Conservation (phyloP, 495 filamentous ascomycete genomes). For the Ascobolus immersus region DNA sequence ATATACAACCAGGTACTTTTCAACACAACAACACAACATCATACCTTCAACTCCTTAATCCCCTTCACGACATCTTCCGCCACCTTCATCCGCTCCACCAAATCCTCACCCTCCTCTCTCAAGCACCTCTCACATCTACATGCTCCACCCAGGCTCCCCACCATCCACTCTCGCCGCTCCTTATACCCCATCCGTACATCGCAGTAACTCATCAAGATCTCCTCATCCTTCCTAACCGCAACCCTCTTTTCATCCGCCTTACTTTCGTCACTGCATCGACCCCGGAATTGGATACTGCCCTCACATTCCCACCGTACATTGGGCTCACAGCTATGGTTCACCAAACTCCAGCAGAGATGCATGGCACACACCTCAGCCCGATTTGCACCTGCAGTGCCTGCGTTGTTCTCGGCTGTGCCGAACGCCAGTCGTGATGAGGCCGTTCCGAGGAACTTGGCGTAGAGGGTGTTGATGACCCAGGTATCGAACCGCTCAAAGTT, state of each 20-base stretch:
- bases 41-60: too few species aligned
- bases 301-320: constrained; percentile 90
- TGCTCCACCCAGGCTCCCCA: constrained; percentile 53
- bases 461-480: constrained; percentile 41
- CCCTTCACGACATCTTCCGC: too few species aligned
- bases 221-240: constrained; percentile 50
- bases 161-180: constrained; percentile 68
- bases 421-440: not conserved
- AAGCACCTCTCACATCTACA: constrained; percentile 64
- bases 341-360: constrained; percentile 49
- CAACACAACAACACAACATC: too few species aligned
- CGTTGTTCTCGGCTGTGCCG: constrained; percentile 28
- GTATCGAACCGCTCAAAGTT: constrained; percentile 24
- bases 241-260: constrained; percentile 21
- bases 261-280: constrained; percentile 14
- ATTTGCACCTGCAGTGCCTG: constrained; percentile 13
- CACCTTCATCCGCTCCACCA: too few species aligned
- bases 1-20: too few species aligned
- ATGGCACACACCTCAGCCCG: constrained; percentile 12
- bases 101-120: constrained; percentile 19
- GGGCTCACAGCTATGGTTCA: constrained; percentile 85
- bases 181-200: constrained; percentile 22
- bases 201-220: constrained; percentile 17
- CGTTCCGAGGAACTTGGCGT: constrained; percentile 30
- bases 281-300: constrained; percentile 48